These are phyloP conservation scores for Pythium periplocum DNA, from an alignment of 352 stramenopile genomes.

Conservation along the genomic window DNA sequence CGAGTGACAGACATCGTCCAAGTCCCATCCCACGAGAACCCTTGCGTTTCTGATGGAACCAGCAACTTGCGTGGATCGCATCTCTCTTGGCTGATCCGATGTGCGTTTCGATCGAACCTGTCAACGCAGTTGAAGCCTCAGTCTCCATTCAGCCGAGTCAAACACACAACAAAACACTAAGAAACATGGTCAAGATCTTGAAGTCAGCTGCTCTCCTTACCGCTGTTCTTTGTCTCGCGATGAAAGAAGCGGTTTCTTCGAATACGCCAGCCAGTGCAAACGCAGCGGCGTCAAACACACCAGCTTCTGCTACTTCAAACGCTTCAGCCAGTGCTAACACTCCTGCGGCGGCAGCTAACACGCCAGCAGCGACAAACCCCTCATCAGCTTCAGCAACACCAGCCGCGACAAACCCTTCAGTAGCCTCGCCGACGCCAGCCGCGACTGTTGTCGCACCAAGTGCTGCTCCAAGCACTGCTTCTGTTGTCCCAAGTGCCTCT, in stretches of 20 bases:
- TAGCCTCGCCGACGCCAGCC: not conserved
- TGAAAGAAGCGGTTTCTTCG: not conserved
- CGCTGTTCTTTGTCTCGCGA: not conserved
- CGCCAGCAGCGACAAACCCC: not conserved
- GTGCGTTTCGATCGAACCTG: not conserved
- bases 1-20: no score
- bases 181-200: constrained; percentile 15
- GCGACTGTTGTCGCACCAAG: not conserved
- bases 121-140: not conserved
- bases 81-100: no score
- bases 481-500: no score
- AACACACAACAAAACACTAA: not conserved
- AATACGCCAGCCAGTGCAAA: not conserved
- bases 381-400: not conserved
- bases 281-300: not conserved
- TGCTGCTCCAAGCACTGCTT: no score
- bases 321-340: no score
- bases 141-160: not conserved
- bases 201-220: constrained; percentile 3
- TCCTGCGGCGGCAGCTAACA: no score
- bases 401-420: not conserved
- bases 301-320: not conserved
- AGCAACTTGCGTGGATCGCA: no score
- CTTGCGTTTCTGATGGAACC: no score
- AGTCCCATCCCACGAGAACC: no score